Evolutionary conservation across 768 basidiomycete species (phyloP).

Genomic region (Kwoniella sp.): DNA sequence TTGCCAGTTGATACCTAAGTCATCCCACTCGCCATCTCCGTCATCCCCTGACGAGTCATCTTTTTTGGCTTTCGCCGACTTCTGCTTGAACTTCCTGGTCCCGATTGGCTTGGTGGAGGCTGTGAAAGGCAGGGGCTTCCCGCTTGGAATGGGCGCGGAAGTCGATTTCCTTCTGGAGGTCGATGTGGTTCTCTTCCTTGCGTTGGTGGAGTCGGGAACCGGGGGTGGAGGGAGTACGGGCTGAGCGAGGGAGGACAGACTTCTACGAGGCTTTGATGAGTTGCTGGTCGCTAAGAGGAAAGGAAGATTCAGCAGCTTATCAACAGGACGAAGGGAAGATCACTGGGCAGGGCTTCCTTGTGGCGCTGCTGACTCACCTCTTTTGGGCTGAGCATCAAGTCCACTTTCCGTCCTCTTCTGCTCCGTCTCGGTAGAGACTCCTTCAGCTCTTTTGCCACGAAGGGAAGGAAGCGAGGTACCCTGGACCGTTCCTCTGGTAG

Average conservation of each 20-base stretch:
- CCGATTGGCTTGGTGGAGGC: not conserved
- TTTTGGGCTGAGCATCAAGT: no score
- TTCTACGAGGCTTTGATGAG: not conserved
- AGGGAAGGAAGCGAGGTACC: no score
- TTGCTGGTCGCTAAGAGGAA: not conserved
- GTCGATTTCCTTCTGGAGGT: not conserved
- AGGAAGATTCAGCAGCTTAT: not conserved
- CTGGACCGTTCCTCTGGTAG: no score
- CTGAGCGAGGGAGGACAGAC: not conserved
- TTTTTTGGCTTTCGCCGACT: not conserved
- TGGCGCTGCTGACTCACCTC: no score
- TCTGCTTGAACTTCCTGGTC: conserved; percentile 1
- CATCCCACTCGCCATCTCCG: conserved; percentile 11
- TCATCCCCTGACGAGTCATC: not conserved
- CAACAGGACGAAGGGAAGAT: no score
- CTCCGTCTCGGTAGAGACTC: no score
- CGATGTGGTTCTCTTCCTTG: not conserved
- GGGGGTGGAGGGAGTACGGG: not conserved
- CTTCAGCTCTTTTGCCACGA: no score
- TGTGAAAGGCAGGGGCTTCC: not conserved
- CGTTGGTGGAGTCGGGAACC: not conserved
- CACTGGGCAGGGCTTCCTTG: no score
- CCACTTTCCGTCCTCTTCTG: no score
- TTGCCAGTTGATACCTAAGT: conserved; percentile 1
- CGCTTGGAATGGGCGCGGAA: not conserved